phyloP scores from a whole-genome alignment of 2,329 filamentous ascomycete genomes.

The Talaromyces verruculosus region DNA sequence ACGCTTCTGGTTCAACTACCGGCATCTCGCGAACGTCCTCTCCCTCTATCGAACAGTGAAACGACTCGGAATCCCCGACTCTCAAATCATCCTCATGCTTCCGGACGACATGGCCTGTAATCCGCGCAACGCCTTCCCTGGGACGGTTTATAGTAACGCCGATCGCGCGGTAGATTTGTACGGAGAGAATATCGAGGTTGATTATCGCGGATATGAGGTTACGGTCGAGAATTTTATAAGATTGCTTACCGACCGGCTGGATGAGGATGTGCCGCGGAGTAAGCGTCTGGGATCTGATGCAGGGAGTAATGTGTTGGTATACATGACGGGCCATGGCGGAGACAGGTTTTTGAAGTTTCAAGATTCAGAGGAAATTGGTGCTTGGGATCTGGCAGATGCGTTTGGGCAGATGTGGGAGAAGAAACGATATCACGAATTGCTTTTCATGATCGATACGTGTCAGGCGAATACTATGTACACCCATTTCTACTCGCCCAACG shows the following conservation, averaged over 20 bases:
- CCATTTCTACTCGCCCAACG: constrained; percentile 96
- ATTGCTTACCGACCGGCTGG: constrained; percentile 87
- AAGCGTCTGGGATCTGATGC: constrained; percentile 94
- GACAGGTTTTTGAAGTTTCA: constrained; percentile 99
- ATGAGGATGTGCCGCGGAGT: constrained; percentile 89
- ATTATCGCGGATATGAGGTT: constrained; percentile 96
- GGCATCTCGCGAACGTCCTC: constrained; percentile 94
- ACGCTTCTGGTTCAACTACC: constrained; percentile 99
- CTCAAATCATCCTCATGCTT: constrained; percentile 99
- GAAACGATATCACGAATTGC: constrained; percentile 95
- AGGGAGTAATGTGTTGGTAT: constrained; percentile 93
- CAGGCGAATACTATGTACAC: constrained; percentile 99
- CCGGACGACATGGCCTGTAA: constrained; percentile 99
- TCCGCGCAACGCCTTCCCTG: constrained; percentile 94
- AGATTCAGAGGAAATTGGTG: constrained; percentile 94
- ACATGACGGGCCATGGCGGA: constrained; percentile 98
- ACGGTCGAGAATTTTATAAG: constrained; percentile 99
- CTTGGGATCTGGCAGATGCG: constrained; percentile 92
- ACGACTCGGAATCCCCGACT: constrained; percentile 94
- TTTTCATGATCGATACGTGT: constrained; percentile 99
- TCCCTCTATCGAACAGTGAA: constrained; percentile 98
- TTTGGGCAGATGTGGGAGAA: constrained; percentile 99
- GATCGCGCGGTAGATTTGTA: constrained; percentile 94
- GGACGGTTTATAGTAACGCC: constrained; percentile 97
- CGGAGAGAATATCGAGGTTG: constrained; percentile 97